Percentiles rank a stretch among this genome's conserved stretches.
phyloP scores from a whole-genome alignment of 768 basidiomycete genomes.

The Collybiopsis luxurians region DNA sequence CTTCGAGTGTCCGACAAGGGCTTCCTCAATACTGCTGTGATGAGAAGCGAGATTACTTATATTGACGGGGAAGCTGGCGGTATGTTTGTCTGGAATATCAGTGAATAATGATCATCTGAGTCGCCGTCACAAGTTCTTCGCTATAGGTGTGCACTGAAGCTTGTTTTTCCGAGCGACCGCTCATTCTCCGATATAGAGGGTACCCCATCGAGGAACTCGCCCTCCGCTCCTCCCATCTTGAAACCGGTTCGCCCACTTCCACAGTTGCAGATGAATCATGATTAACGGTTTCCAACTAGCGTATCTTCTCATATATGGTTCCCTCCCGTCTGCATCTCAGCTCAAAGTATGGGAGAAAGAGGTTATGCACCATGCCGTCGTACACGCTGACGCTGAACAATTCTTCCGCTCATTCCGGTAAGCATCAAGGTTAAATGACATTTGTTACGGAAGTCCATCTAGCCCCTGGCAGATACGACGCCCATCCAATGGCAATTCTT shows the following conservation, averaged over 20 bases:
- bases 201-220: constrained; percentile 94
- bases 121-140: constrained; percentile 47
- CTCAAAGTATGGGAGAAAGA: constrained; percentile 66
- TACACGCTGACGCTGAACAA: constrained; percentile 66
- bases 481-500: constrained; percentile 90
- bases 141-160: constrained; percentile 51
- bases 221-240: constrained; percentile 73
- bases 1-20: constrained; percentile 78
- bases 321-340: constrained; percentile 64
- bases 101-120: not conserved
- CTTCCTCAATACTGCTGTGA: constrained; percentile 81
- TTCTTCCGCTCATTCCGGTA: constrained; percentile 70
- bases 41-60: constrained; percentile 80
- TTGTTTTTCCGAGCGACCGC: not conserved
- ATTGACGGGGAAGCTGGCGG: constrained; percentile 89
- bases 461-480: constrained; percentile 63
- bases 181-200: constrained; percentile 45
- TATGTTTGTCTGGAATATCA: constrained; percentile 25
- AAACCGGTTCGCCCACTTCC: constrained; percentile 41
- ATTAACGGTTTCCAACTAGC: constrained; percentile 29
- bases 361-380: constrained; percentile 71
- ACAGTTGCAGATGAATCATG: not conserved
- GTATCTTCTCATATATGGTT: constrained; percentile 87
- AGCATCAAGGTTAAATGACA: constrained; percentile 5
- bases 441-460: not conserved